Base-by-base conservation (phyloP, 2,329 filamentous ascomycete genomes). In the Alternaria sp. region DNA sequence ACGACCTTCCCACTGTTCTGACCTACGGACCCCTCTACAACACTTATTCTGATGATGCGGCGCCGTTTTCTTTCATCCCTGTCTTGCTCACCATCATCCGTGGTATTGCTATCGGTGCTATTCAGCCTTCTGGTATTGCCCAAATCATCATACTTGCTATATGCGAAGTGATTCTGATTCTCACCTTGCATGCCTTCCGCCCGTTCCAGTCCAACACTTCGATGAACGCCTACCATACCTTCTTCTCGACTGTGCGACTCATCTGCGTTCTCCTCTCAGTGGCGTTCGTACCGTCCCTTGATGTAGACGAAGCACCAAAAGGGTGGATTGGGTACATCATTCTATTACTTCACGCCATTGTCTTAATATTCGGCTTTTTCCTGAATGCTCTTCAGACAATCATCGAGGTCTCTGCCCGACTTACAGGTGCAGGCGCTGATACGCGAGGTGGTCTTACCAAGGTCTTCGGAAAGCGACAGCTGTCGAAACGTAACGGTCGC, bases 301-400 rank as follows among this genome's bases (percentile, higher is more conserved):
- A 88, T 22, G 89, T 97, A 5, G 86, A 87, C 0, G 90, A 96
- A 72, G 88, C 90, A 0, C 83, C 91, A 1, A 96, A 94, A 76
- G 93, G 94, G 5, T 99, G 95, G 95, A 91, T 98, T 67, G 95
- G 94, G 38, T 99, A 99, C 76, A 88, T 90, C 26, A 96, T 98
- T 57, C 83, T 99, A 48, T 79, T 96, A 28, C 86, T 97, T 36
- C 95, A 99, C 74, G 94, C 87, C 4, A 86, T 90, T 62, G 92
- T 97, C 0, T 81, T 99, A 22, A 85, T 97, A 3, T 92, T 98
- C 70, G 94, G 93, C 2, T 99, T 98, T 81, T 92, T 97, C 76
- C 83, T 99, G 41, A 97, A 97, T 75, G 91, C 95, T 1, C 77
- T 97, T 7, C 93, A 97, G 75, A 97, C 94, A 0, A 85, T 97